Percentiles rank a stretch among this genome's conserved stretches.
phyloP scores from a whole-genome alignment of 2,329 filamentous ascomycete species.

The Fusarium torreyae region DNA sequence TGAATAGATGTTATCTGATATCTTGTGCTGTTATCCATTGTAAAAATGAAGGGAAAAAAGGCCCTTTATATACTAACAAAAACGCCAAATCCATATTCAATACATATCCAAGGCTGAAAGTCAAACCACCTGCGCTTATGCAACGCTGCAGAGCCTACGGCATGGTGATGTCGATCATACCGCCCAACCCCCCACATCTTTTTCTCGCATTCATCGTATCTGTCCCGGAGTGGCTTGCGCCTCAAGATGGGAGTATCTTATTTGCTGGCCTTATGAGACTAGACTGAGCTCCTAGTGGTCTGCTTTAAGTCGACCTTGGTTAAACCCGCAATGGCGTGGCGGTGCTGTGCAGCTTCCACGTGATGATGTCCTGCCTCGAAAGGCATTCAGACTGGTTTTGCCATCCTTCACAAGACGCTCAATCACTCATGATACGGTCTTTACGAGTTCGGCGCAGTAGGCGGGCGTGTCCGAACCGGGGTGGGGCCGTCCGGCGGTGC shows the following conservation, averaged over 20 bases:
- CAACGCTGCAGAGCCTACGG: not conserved
- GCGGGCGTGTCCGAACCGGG: not conserved
- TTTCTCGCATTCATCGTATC: slow-evolving; percentile 46
- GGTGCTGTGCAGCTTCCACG: slow-evolving; percentile 19
- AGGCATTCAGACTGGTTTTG: slow-evolving; percentile 14
- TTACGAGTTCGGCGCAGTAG: not conserved
- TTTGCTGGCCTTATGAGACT: slow-evolving; percentile 12
- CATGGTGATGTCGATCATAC: slow-evolving; percentile 14
- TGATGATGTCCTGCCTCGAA: slow-evolving; percentile 12
- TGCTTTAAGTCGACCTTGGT: too few species aligned
- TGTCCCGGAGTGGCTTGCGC: slow-evolving; percentile 5
- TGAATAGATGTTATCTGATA: not conserved
- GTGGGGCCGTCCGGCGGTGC: slow-evolving; percentile 11
- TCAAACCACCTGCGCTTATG: not conserved
- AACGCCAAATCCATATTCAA: slow-evolving; percentile 1
- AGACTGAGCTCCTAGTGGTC: not conserved
- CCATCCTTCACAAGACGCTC: not conserved
- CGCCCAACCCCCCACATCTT: not conserved
- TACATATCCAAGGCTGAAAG: slow-evolving; percentile 11
- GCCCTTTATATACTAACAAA: slow-evolving; percentile 30
- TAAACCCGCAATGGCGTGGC: slow-evolving; percentile 12
- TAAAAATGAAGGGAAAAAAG: not conserved
- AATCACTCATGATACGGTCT: not conserved
- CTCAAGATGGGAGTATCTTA: not conserved
- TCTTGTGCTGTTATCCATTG: not conserved